Percentiles rank a stretch among this genome's conserved stretches.
phyloP scores from a whole-genome alignment of 345 rosid species.

The Sapria himalayana region DNA sequence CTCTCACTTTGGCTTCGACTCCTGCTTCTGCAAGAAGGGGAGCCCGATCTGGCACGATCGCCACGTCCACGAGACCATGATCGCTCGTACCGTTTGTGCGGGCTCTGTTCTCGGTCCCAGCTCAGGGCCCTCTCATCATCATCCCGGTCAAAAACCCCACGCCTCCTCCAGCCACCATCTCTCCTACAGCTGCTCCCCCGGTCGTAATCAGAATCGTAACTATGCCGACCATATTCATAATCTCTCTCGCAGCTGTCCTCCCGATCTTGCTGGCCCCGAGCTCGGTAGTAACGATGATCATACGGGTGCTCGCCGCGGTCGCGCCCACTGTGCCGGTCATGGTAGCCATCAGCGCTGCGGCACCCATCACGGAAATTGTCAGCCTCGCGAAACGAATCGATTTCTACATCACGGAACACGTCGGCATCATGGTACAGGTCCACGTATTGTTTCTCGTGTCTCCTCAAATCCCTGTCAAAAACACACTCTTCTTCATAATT shows the following conservation, averaged over 20 bases:
- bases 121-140: slow-evolving; percentile 48
- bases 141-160: slow-evolving; percentile 46
- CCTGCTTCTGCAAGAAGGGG: slow-evolving; percentile 52
- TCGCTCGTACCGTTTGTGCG: slow-evolving; percentile 38
- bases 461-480: slow-evolving; percentile 35
- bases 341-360: slow-evolving; percentile 31
- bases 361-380: slow-evolving; percentile 33
- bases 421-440: slow-evolving; percentile 38
- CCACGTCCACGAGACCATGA: slow-evolving; percentile 50
- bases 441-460: slow-evolving; percentile 35
- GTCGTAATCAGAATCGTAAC: slow-evolving; percentile 89
- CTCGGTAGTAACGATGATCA: slow-evolving; percentile 37
- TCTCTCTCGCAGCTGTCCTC: slow-evolving; percentile 55
- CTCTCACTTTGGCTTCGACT: slow-evolving; percentile 56
- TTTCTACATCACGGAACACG: slow-evolving; percentile 21
- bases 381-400: slow-evolving; percentile 20
- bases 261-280: slow-evolving; percentile 33
- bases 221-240: slow-evolving; percentile 43
- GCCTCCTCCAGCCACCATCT: slow-evolving; percentile 47
- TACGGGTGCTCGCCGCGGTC: slow-evolving; percentile 39
- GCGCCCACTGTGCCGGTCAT: slow-evolving; percentile 41
- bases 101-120: slow-evolving; percentile 67
- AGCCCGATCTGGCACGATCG: slow-evolving; percentile 55
- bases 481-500: slow-evolving; percentile 59
- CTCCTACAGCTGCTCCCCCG: slow-evolving; percentile 45